Evolutionary conservation across 148 eudicot genomes (phyloP), one percentile per base, ranked within the genome.

Genomic region (Cornus florida): DNA sequence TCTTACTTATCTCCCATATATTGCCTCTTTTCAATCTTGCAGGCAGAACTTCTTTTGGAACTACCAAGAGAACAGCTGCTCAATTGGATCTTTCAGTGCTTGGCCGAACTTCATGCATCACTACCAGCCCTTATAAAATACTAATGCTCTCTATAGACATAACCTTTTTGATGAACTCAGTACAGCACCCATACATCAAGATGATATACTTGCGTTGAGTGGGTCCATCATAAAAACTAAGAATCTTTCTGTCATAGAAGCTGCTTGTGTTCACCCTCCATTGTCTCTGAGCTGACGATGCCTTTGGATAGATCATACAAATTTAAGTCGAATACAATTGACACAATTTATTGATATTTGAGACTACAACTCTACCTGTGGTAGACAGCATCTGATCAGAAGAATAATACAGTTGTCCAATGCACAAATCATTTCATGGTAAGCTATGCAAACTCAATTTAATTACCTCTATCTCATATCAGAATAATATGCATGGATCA

Each of bases 1-100:
- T 74, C 12, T 32, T 39, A 2, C 10, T 6, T 65, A 23, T 0
- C 38, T 76, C 62, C 32, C 31, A 35, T 35, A 9, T 75, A 13
- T 66, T 75, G 16, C 10, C 43, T 39, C 19, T 79, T 60, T 46
- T 68, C 68, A 24, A 13, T 83, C 77, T 74, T 67, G 59, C 92
- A 93, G 98, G 96, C 98, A 22, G 92, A 88, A 82, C 87, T 95
- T 43, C 97, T 95, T 72, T 81, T 95, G 83, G 98, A 95, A 79
- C 86, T 95, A 59, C 97, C 97, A 32, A 87, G 83, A 68, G 97
- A 92, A 80, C 98, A 95, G 82, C 94, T 95, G 69, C 96, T 95
- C 59, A 90, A 87, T 70, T 95, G 98, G 98, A 87, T 93, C 82
- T 95, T 95, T 82, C 97, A 87, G 81, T 95, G 97, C 80, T 77